A percentile compares a stretch with the other conserved stretches of the same genome.
phyloP scores from a whole-genome alignment of 116 monocot genomes.

The Zostera marina region DNA sequence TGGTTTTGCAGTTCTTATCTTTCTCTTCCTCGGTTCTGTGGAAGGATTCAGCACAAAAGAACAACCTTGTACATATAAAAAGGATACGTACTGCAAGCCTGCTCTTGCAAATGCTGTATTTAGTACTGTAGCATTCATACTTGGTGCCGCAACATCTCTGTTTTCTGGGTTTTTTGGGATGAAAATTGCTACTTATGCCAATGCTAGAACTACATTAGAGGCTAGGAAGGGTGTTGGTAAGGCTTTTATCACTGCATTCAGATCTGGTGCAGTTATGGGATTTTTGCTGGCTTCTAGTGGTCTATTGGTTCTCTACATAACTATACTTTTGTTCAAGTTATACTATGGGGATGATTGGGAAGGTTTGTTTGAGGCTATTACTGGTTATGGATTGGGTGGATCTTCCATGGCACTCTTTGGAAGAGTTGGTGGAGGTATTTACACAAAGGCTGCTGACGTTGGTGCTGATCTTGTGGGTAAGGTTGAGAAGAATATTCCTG shows the following conservation, averaged over 20 bases:
- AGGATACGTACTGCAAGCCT: constrained; percentile 35
- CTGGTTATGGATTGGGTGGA: constrained; percentile 18
- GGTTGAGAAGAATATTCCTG: constrained; percentile 13
- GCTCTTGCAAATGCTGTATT: constrained; percentile 12
- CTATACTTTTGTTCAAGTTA: constrained; percentile 32
- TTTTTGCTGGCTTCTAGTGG: constrained; percentile 46
- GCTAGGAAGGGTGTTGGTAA: constrained; percentile 28
- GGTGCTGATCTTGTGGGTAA: constrained; percentile 20
- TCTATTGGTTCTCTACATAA: constrained; percentile 40
- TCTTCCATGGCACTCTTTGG: constrained; percentile 21
- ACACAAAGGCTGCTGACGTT: constrained; percentile 18
- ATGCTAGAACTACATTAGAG: constrained; percentile 18
- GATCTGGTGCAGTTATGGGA: constrained; percentile 54
- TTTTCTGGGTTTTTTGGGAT: constrained; percentile 13
- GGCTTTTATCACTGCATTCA: constrained; percentile 47
- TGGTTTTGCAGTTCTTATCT: constrained; percentile 34
- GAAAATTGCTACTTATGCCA: constrained; percentile 16
- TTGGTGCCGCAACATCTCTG: constrained; percentile 12
- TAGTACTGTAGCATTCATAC: constrained; percentile 12
- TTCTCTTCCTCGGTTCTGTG: constrained; percentile 57
- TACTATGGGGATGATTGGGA: constrained; percentile 20
- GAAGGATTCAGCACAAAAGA: constrained; percentile 49
- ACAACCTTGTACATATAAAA: constrained; percentile 37
- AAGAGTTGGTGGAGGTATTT: constrained; percentile 18
- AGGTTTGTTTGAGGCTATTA: constrained; percentile 15